Evolutionary conservation across 2,329 filamentous ascomycete species (phyloP).

Genomic region (Didymella glomerata): DNA sequence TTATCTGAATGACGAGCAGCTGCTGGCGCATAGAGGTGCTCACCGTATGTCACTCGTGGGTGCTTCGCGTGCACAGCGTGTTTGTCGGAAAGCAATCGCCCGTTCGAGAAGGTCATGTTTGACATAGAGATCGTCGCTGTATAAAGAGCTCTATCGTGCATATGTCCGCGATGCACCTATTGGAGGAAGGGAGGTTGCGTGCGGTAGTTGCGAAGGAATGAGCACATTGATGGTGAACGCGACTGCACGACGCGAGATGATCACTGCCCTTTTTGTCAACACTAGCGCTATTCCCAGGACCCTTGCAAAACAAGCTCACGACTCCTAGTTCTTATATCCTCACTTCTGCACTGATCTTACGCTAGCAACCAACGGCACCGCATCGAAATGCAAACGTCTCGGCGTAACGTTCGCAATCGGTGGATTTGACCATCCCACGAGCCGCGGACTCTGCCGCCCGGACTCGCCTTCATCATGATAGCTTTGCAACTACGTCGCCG

Average conservation of each 20-base stretch:
- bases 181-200: conserved; percentile 2
- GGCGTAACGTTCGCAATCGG: background rate
- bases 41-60: conserved; percentile 15
- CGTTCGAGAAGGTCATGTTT: conserved; percentile 8
- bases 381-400: background rate
- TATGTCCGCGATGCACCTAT: background rate
- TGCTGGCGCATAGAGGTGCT: conserved; percentile 2
- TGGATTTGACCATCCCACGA: background rate
- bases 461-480: background rate
- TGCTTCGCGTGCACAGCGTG: background rate
- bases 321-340: background rate
- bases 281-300: background rate
- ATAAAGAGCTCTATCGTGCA: background rate
- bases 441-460: background rate
- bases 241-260: background rate
- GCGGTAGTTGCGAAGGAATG: conserved; percentile 22
- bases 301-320: conserved; percentile 8
- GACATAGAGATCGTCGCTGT: conserved; percentile 6
- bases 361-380: background rate
- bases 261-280: background rate
- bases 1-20: conserved; percentile 2
- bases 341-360: background rate
- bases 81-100: background rate
- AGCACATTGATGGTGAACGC: conserved; percentile 29
- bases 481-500: background rate